A percentile compares a stretch with the other conserved stretches of the same genome.
Conservation (phyloP, 768 basidiomycete species). For the Pisolithus albus region DNA sequence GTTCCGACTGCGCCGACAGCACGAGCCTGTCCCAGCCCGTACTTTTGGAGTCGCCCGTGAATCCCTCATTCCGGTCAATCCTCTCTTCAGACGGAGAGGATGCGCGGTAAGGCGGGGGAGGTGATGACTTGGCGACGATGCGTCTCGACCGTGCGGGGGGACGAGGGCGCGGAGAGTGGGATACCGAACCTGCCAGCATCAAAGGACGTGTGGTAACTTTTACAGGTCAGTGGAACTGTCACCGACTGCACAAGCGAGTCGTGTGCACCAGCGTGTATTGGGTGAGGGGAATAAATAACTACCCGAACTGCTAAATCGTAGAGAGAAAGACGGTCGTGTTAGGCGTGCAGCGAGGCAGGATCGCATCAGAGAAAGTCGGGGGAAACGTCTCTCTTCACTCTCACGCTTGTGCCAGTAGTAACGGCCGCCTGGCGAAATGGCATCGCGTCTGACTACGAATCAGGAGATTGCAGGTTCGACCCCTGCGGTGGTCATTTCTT, state of each 20-base stretch:
- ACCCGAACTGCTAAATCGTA: neutral
- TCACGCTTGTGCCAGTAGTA: neutral
- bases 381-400: neutral
- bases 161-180: slow-evolving; percentile 50
- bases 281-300: neutral
- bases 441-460: slow-evolving; percentile 73
- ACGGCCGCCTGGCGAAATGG: slow-evolving; percentile 87
- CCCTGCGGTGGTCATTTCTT: slow-evolving; percentile 31
- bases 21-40: slow-evolving; percentile 9
- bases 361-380: too few relatives aligned
- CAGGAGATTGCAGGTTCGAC: slow-evolving; percentile 38
- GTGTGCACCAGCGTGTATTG: neutral
- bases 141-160: slow-evolving; percentile 66
- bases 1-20: slow-evolving; percentile 29
- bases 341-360: too few relatives aligned
- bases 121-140: slow-evolving; percentile 32
- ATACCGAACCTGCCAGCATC: slow-evolving; percentile 31
- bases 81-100: slow-evolving; percentile 28
- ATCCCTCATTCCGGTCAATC: slow-evolving; percentile 23
- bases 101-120: slow-evolving; percentile 55
- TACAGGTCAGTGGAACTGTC: neutral
- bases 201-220: neutral
- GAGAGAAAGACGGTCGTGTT: neutral
- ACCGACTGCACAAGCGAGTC: neutral
- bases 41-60: slow-evolving; percentile 18